A percentile compares a stretch with the other conserved stretches of the same genome.
These are phyloP conservation scores for Colletotrichum sp. DNA, from an alignment of 2,329 filamentous ascomycete genomes.

Conservation along the genomic window DNA sequence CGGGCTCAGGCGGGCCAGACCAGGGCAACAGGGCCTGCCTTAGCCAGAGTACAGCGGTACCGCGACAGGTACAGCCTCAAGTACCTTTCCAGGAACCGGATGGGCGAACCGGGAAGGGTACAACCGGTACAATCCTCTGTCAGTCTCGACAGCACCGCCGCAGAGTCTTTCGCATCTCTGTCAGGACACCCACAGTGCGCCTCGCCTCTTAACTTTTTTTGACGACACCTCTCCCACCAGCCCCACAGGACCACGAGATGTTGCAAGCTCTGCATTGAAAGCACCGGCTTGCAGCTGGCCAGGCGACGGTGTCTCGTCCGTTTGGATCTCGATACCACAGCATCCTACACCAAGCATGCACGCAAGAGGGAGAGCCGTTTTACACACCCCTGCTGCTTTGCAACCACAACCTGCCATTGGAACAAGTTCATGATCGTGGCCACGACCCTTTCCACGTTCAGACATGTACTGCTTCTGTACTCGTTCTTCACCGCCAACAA, in stretches of 20 bases:
- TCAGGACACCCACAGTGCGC: constrained; percentile 7
- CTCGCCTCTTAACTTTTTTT: neutral
- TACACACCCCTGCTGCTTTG: constrained; percentile 6
- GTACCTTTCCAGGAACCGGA: constrained; percentile 19
- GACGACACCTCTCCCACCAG: neutral
- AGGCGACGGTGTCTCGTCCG: constrained; percentile 12
- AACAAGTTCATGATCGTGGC: neutral
- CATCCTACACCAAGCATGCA: constrained; percentile 7
- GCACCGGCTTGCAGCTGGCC: constrained; percentile 12
- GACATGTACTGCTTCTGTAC: neutral
- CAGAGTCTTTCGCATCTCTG: neutral
- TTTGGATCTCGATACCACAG: constrained; percentile 20
- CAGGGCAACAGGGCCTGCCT: neutral
- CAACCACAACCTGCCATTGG: constrained; percentile 4
- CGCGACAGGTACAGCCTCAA: constrained; percentile 5
- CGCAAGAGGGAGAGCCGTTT: neutral
- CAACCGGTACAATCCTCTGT: neutral
- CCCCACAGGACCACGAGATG: constrained; percentile 20
- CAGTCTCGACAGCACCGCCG: neutral
- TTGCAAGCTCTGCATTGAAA: constrained; percentile 17
- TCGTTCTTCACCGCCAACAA: constrained; percentile 14
- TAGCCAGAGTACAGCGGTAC: neutral
- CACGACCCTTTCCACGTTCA: neutral
- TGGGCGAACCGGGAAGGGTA: constrained; percentile 10
- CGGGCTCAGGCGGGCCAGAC: constrained; percentile 15